Conservation (phyloP, 345 rosid genomes). For the Cardamine chenopodiifolia region DNA sequence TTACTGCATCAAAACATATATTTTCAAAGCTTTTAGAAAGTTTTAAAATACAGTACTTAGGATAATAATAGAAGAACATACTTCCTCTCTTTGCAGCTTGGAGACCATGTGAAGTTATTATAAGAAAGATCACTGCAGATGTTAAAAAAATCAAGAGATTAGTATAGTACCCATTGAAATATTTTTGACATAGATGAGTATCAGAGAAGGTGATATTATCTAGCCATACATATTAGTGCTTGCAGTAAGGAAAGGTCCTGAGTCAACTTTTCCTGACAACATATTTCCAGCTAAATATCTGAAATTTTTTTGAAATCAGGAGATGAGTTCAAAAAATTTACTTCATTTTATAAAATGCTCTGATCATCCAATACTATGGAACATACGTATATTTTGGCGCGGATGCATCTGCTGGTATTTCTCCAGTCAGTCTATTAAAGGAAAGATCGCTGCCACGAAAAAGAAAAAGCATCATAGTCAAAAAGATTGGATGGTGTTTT, state of each 20-base stretch:
- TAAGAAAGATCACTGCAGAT: constrained; percentile 45
- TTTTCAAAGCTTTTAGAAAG: not conserved
- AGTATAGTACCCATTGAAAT: not conserved
- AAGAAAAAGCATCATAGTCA: not conserved
- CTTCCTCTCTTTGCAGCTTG: constrained; percentile 38
- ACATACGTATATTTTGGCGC: constrained; percentile 38
- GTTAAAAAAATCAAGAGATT: not conserved
- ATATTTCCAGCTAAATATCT: constrained; percentile 43
- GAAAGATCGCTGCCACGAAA: constrained; percentile 38
- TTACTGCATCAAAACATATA: constrained; percentile 31
- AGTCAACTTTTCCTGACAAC: constrained; percentile 40
- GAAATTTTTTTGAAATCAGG: not conserved
- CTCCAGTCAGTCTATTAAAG: constrained; percentile 41
- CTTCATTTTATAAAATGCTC: not conserved
- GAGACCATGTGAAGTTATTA: constrained; percentile 44
- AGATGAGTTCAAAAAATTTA: not conserved
- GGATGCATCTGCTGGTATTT: constrained; percentile 32
- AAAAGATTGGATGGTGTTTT: not conserved
- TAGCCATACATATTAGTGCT: constrained; percentile 43
- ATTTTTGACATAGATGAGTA: not conserved
- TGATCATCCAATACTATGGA: not conserved
- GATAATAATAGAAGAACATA: constrained; percentile 20
- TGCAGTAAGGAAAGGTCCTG: constrained; percentile 44
- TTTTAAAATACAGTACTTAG: not conserved
- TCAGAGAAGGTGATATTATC: not conserved